These are phyloP conservation scores for Colletotrichum destructivum DNA, from an alignment of 2,329 filamentous ascomycete genomes.

Conservation along the genomic window DNA sequence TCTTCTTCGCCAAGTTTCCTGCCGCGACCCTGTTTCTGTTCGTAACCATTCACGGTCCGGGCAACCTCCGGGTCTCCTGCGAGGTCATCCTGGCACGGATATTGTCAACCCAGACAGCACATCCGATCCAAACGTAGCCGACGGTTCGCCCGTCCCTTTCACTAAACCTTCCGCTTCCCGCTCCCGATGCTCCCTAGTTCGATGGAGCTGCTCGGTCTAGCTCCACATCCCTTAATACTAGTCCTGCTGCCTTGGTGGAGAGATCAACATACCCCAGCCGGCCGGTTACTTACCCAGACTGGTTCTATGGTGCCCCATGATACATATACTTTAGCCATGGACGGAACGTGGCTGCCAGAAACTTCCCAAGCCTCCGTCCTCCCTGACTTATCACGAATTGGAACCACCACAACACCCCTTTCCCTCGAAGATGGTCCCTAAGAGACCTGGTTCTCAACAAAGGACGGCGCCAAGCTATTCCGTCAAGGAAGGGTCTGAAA, in stretches of 20 bases:
- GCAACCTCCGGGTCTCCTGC: constrained; percentile 8
- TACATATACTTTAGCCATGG: constrained; percentile 34
- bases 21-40: constrained; percentile 4
- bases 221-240: constrained; percentile 15
- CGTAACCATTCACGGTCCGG: background rate
- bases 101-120: constrained; percentile 11
- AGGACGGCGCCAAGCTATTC: constrained; percentile 46
- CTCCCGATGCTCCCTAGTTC: constrained; percentile 20
- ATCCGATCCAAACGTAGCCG: constrained; percentile 11
- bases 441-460: constrained; percentile 32
- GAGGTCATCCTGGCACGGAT: constrained; percentile 27
- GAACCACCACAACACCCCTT: background rate
- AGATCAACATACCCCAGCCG: constrained; percentile 32
- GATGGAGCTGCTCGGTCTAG: constrained; percentile 2
- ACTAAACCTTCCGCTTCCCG: constrained; percentile 11
- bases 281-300: constrained; percentile 1
- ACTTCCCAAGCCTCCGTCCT: constrained; percentile 15
- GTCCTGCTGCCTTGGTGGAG: constrained; percentile 16
- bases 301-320: constrained; percentile 12
- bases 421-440: constrained; percentile 33
- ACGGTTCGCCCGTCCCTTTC: constrained; percentile 9
- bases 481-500: constrained; percentile 50
- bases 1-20: background rate
- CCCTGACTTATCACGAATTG: constrained; percentile 4
- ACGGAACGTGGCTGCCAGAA: constrained; percentile 37